phyloP scores from a whole-genome alignment of 1,284 basidiomycete species.

The Salmacisia buchloeana region DNA sequence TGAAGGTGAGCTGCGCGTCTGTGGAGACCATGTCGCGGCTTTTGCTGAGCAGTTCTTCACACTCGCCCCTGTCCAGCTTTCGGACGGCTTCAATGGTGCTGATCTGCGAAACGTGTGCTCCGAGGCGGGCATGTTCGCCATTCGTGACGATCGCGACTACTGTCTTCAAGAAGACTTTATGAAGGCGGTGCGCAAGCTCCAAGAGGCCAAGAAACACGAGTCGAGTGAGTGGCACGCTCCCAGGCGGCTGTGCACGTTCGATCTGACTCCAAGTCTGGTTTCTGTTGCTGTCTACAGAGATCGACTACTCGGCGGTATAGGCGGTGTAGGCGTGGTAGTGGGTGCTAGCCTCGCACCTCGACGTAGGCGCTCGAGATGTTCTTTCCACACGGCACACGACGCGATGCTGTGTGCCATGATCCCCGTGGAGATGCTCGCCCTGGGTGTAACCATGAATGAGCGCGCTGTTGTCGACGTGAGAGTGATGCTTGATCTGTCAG shows the following conservation, averaged over 20 bases:
- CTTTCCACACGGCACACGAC: too few relatives aligned
- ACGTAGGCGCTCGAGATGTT: too few relatives aligned
- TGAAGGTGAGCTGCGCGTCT: conserved; percentile 4
- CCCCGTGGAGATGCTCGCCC: too few relatives aligned
- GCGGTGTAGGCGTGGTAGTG: neutral
- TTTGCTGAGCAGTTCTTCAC: too few relatives aligned
- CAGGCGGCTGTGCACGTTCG: too few relatives aligned
- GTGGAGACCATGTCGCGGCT: neutral
- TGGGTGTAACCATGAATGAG: too few relatives aligned
- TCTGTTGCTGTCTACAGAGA: neutral
- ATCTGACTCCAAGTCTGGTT: neutral
- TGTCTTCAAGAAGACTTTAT: conserved; percentile 78
- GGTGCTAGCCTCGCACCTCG: too few relatives aligned
- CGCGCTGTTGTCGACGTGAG: too few relatives aligned
- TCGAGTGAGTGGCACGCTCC: conserved; percentile 22
- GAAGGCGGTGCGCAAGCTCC: conserved; percentile 94
- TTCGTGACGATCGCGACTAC: conserved; percentile 69
- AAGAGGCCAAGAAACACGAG: conserved; percentile 59
- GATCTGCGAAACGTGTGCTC: conserved; percentile 95
- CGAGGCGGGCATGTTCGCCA: conserved; percentile 98
- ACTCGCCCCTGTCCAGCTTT: conserved; percentile 91
- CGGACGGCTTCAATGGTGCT: conserved; percentile 49
- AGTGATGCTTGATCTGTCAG: too few relatives aligned
- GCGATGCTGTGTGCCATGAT: too few relatives aligned
- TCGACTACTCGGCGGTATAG: conserved; percentile 6